These are phyloP conservation scores for Lactarius hengduanensis DNA, from an alignment of 768 basidiomycete species.

Conservation along the genomic window DNA sequence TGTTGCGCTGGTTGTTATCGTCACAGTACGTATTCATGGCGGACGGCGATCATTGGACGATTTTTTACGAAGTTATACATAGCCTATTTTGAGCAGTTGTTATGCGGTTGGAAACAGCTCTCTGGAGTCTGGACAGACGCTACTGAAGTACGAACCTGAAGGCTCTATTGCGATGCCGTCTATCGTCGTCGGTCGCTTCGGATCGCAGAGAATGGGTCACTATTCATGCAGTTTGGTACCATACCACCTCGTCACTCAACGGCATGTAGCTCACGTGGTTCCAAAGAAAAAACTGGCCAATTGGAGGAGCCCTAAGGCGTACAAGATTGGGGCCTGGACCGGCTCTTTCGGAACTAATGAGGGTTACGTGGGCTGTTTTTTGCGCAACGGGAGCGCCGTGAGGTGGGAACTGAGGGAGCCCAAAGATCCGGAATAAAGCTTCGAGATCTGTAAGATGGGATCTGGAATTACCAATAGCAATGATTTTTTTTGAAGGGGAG, in stretches of 20 bases:
- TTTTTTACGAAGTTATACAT: not conserved
- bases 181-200: not conserved
- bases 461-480: not conserved
- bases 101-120: not conserved
- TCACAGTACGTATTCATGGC: not conserved
- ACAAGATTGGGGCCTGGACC: not conserved
- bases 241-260: not conserved
- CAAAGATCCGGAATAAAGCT: slow-evolving; percentile 15
- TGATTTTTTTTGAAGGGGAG: not conserved
- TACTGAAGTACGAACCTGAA: not conserved
- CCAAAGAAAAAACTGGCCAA: not conserved
- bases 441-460: slow-evolving; percentile 8
- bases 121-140: not conserved
- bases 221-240: not conserved
- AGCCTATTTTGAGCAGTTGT: not conserved
- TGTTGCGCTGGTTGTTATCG: not conserved
- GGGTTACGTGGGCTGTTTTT: not conserved
- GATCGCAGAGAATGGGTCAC: not conserved
- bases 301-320: not conserved
- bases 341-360: not conserved
- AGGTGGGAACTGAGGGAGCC: not conserved
- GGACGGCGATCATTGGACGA: not conserved
- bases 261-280: not conserved
- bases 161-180: not conserved
- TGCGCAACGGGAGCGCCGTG: not conserved